Percentiles rank a stretch among this genome's conserved stretches.
Evolutionary conservation across 2,329 filamentous ascomycete genomes (phyloP).

Genomic region (Sporothrix protearum): DNA sequence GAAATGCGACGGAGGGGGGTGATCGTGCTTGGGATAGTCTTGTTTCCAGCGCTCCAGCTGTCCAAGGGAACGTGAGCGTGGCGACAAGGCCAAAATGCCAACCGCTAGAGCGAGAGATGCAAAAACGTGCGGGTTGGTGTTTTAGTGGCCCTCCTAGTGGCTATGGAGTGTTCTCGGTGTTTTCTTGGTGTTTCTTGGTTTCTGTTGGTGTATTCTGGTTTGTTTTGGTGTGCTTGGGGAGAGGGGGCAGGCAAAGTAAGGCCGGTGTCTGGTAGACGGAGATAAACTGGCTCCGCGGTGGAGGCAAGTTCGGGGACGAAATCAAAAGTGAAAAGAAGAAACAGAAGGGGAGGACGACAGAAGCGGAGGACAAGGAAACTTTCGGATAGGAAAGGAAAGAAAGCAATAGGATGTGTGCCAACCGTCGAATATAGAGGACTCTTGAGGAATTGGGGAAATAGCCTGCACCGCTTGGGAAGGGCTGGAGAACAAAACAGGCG

Average conservation of each 20-base stretch:
- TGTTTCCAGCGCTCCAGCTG: not conserved
- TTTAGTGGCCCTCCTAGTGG: not conserved
- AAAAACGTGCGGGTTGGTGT: conserved; percentile 3
- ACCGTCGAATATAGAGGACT: not conserved
- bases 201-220: not conserved
- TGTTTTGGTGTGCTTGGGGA: not conserved
- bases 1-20: conserved; percentile 1
- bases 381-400: not conserved
- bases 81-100: not conserved
- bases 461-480: not conserved
- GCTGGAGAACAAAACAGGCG: not conserved
- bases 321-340: not conserved
- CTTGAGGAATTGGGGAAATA: not conserved
- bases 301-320: not conserved
- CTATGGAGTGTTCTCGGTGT: not conserved
- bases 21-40: not conserved
- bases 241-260: not conserved
- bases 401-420: not conserved
- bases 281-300: conserved; percentile 19
- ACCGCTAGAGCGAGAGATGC: not conserved
- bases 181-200: not conserved
- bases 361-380: not conserved
- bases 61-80: not conserved
- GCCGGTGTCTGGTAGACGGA: conserved; percentile 17
- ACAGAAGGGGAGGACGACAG: not conserved